Evolutionary conservation across 108 stramenopile species (phyloP), one percentile per base, ranked within the genome.

Genomic region (Pseudonitzschia multistriata): DNA sequence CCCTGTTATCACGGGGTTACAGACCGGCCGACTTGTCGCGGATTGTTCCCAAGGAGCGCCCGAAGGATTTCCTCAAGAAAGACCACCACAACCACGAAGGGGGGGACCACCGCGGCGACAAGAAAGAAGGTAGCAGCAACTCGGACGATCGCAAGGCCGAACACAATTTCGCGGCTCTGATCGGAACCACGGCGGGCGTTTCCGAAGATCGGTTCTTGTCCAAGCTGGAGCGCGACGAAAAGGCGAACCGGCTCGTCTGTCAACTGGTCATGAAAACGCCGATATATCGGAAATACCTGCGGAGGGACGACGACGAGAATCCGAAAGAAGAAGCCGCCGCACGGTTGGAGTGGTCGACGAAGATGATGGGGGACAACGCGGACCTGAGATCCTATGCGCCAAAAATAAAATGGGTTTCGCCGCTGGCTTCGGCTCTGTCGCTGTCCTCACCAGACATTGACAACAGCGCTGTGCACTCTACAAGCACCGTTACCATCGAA

Each of bases 1-100:
- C 74, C 5, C 74, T 85, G 8, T 45, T 85, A 27, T 81, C 80
- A 10, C 66, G 79, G 33, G 81, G 81, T 28, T 78, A 77, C 49
- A 74, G 72, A 29, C 78, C 80, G 4, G 74, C 84, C 7, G 70
- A 75, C 37, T 66, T 81, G 47, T 61, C 77, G 25, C 74, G 62
- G 28, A 52, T 85, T 3, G 48, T 55, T 62, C 64, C 74, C 71
- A 59, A 73, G 40, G 65, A 77, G 62, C 52, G 60, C 53, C 48
- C 66, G 29, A 48, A 63, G 42, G 50, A 42, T 1, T 25, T 53
- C 15, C 31, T 34, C 30, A 76, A 70, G 55, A 52, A 68, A 31
- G 68, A 75, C 19, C 42, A 75, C 8, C 49, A 52, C n/a, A 19
- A 49, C 34, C 34, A 62, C 67, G 15, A 42, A 22, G 35, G 10